phyloP scores from a whole-genome alignment of 805 yeast species.

The Pichia heedii region DNA sequence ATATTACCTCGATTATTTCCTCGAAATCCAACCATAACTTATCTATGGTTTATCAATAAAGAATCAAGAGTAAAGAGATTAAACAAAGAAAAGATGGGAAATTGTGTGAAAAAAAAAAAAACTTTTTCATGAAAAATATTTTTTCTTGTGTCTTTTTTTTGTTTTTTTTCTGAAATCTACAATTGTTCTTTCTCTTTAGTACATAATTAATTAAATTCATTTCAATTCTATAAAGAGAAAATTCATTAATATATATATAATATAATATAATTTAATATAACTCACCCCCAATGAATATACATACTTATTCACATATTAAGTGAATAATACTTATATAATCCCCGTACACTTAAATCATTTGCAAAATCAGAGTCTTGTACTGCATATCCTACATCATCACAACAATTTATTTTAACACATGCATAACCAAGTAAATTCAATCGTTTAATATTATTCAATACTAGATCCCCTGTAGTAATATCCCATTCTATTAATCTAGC shows the following conservation, averaged over 20 bases:
- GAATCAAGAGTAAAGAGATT: too few species aligned
- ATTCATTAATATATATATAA: too few species aligned
- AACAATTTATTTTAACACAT: constrained; percentile 44
- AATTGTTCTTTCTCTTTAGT: too few species aligned
- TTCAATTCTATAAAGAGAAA: too few species aligned
- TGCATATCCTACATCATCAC: constrained; percentile 41
- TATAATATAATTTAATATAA: too few species aligned
- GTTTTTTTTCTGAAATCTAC: too few species aligned
- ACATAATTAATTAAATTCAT: too few species aligned
- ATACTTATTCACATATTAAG: constrained; percentile 32
- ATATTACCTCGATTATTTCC: neutral
- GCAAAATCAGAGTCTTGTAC: constrained; percentile 40
- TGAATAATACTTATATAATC: constrained; percentile 50
- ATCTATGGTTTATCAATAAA: too few species aligned
- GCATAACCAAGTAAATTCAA: constrained; percentile 47
- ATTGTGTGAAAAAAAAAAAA: neutral
- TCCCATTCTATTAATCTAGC: constrained; percentile 41
- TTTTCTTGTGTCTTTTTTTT: too few species aligned
- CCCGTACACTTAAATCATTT: constrained; percentile 39
- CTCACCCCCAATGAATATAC: neutral
- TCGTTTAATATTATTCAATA: constrained; percentile 35
- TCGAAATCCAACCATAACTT: neutral
- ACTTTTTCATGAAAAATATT: too few species aligned
- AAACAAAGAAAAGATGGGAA: too few species aligned
- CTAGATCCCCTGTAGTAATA: constrained; percentile 53